phyloP scores from a whole-genome alignment of 441 rosid genomes.

The Populus hybrid region DNA sequence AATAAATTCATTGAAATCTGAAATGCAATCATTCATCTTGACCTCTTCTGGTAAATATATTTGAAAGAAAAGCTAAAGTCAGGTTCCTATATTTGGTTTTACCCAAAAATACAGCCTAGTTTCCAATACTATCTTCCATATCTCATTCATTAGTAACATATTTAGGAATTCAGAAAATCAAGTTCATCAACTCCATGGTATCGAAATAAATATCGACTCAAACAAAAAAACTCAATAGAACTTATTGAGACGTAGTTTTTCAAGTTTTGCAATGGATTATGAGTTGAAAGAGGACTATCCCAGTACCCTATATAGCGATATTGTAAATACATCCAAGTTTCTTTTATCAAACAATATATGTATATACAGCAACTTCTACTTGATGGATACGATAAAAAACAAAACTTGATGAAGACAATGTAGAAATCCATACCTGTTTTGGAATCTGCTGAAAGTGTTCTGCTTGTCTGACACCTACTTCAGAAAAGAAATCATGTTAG shows the following conservation, averaged over 20 bases:
- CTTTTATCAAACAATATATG: not conserved
- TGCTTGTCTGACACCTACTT: slow-evolving; percentile 16
- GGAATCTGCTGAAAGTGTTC: not conserved
- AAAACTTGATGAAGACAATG: not conserved
- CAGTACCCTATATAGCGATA: not conserved
- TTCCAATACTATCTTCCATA: not conserved
- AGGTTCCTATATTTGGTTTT: not conserved
- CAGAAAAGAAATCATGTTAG: not conserved
- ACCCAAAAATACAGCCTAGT: not conserved
- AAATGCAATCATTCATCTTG: not conserved
- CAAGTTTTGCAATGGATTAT: not conserved
- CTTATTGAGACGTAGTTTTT: not conserved
- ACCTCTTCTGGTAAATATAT: not conserved
- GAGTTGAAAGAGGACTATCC: not conserved
- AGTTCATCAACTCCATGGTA: not conserved
- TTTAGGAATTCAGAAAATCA: not conserved
- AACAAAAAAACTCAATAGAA: not conserved
- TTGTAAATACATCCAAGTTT: not conserved
- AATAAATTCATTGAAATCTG: not conserved
- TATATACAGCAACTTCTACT: not conserved
- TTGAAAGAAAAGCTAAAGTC: not conserved
- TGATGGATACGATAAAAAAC: not conserved
- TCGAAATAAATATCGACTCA: not conserved
- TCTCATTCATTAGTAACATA: not conserved
- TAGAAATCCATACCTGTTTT: not conserved